These are phyloP conservation scores for Aspergillus tanneri DNA, from an alignment of 2,329 filamentous ascomycete species.

Conservation along the genomic window DNA sequence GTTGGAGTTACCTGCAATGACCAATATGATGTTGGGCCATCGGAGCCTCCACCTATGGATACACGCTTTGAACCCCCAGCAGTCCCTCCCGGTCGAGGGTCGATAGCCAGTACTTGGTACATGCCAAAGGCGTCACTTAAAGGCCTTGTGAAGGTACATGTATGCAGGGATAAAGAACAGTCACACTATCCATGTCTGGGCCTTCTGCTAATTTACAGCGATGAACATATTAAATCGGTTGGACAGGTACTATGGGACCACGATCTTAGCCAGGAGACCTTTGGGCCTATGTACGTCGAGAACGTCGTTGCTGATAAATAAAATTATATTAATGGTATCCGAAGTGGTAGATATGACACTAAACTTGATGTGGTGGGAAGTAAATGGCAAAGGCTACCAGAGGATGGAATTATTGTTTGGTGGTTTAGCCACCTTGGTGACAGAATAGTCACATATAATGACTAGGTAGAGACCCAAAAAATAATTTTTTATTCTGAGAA, in stretches of 20 bases:
- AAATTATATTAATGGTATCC: constrained; percentile 13
- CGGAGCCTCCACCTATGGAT: not conserved
- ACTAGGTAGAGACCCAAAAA: not conserved
- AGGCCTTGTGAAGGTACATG: constrained; percentile 12
- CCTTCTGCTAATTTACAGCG: constrained; percentile 14
- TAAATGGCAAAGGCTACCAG: constrained; percentile 9
- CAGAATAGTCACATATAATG: constrained; percentile 7
- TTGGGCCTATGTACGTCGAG: constrained; percentile 8
- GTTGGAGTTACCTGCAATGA: constrained; percentile 18
- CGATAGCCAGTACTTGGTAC: constrained; percentile 9
- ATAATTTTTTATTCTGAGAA: not conserved
- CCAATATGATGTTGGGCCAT: not conserved
- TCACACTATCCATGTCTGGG: constrained; percentile 12
- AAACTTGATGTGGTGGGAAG: not conserved
- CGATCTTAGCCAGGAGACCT: constrained; percentile 7
- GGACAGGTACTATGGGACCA: constrained; percentile 18
- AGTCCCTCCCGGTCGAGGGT: constrained; percentile 1
- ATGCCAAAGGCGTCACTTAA: constrained; percentile 14
- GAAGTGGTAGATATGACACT: not conserved
- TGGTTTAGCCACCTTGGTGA: constrained; percentile 15
- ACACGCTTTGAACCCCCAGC: constrained; percentile 3
- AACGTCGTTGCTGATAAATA: constrained; percentile 2
- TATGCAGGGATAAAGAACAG: constrained; percentile 13
- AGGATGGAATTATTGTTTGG: constrained; percentile 12
- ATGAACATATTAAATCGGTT: constrained; percentile 14